Percentiles rank a stretch among this genome's conserved stretches.
These are phyloP conservation scores for Scleromitrula shiraiana DNA, from an alignment of 2,329 filamentous ascomycete genomes.

Conservation along the genomic window DNA sequence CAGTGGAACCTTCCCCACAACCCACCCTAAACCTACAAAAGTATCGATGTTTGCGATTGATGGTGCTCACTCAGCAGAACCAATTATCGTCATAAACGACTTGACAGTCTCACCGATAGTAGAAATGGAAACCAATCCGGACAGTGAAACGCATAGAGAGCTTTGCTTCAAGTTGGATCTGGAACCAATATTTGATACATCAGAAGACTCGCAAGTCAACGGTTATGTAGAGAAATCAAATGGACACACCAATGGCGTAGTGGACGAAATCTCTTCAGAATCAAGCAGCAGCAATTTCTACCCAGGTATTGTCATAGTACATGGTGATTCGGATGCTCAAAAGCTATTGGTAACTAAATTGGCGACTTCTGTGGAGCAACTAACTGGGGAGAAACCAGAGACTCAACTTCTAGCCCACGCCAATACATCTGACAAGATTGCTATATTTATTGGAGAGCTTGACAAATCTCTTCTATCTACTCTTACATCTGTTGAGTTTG, in stretches of 20 bases:
- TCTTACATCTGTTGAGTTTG: conserved; percentile 36
- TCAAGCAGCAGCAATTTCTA: background rate
- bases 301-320: background rate
- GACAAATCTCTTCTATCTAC: conserved; percentile 31
- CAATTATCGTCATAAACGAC: conserved; percentile 33
- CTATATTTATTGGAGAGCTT: conserved; percentile 43
- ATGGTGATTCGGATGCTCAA: background rate
- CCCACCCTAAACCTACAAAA: conserved; percentile 30
- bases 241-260: background rate
- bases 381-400: background rate
- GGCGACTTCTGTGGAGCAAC: background rate
- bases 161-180: conserved; percentile 41
- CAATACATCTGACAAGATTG: conserved; percentile 25
- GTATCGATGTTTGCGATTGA: conserved; percentile 34
- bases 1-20: conserved; percentile 21
- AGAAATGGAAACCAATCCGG: conserved; percentile 28
- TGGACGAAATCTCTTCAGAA: background rate
- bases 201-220: conserved; percentile 30
- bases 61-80: conserved; percentile 24
- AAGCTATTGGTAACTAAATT: background rate
- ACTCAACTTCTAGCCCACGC: conserved; percentile 23
- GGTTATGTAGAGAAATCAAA: background rate
- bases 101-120: conserved; percentile 36
- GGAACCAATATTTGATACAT: conserved; percentile 31
- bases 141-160: conserved; percentile 31